phyloP scores from a whole-genome alignment of 2,329 filamentous ascomycete species.

The Aspergillus nomiae region DNA sequence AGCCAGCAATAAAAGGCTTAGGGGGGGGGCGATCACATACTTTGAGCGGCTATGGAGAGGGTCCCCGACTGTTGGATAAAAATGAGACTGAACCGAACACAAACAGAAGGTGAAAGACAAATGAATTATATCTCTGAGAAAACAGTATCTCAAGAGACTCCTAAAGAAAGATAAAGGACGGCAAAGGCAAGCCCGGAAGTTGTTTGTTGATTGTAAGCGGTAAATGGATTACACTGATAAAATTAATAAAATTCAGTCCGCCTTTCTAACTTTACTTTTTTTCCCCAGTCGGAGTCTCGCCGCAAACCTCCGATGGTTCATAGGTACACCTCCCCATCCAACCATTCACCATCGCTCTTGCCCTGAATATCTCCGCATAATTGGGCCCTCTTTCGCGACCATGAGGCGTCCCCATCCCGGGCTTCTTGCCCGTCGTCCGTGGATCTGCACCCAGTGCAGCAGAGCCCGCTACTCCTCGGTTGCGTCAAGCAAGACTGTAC shows the following conservation, averaged over 20 bases:
- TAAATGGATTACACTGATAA: not conserved
- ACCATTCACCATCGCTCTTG: constrained; percentile 6
- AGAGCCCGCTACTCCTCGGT: constrained; percentile 35
- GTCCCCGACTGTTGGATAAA: not conserved
- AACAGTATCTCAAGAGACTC: not conserved
- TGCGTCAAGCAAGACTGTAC: constrained; percentile 12
- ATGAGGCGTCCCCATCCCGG: constrained; percentile 33
- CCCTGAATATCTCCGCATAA: not conserved
- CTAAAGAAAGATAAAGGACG: not conserved
- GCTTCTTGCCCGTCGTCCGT: constrained; percentile 33
- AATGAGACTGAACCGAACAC: not conserved
- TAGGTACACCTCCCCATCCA: not conserved
- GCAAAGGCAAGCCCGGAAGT: not conserved
- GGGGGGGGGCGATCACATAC: constrained; percentile 15
- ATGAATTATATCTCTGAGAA: not conserved
- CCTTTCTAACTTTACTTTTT: constrained; percentile 13
- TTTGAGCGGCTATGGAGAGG: constrained; percentile 10
- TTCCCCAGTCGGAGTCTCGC: constrained; percentile 11
- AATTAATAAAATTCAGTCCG: constrained; percentile 19
- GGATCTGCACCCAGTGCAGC: constrained; percentile 41
- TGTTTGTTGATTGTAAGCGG: not conserved
- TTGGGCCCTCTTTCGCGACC: constrained; percentile 1
- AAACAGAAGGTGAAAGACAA: not conserved
- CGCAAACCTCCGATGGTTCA: constrained; percentile 12
- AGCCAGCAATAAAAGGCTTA: not conserved